Evolutionary conservation across 208 protist species (phyloP).

Genomic region (Acanthamoeba sp.): DNA sequence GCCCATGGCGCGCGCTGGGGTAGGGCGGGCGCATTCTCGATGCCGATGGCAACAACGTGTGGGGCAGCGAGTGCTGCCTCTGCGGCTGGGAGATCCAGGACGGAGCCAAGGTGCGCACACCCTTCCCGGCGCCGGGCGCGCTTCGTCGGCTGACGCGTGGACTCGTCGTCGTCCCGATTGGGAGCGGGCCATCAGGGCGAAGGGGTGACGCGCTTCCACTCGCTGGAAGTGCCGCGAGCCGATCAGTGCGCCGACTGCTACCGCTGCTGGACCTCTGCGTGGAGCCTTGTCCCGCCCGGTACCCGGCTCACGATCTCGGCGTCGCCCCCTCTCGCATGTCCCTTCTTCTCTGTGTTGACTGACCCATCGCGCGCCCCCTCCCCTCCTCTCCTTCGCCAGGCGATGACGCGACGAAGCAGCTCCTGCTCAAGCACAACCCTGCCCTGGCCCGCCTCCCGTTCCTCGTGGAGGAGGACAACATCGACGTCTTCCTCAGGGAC

Average conservation of each 20-base stretch:
- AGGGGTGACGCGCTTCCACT: conserved; percentile 1
- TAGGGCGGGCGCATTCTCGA: conserved; percentile 19
- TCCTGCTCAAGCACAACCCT: not conserved
- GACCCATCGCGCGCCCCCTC: too few species aligned
- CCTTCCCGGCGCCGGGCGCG: too few species aligned
- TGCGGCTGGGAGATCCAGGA: conserved; percentile 48
- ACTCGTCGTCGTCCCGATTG: too few species aligned
- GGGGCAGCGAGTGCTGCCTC: not conserved
- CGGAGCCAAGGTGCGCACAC: not conserved
- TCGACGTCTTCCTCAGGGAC: conserved; percentile 29
- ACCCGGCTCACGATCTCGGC: not conserved
- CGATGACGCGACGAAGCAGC: not conserved
- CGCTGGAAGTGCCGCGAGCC: not conserved
- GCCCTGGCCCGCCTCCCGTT: not conserved
- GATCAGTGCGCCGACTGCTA: not conserved
- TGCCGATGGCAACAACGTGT: conserved; percentile 49
- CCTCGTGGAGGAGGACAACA: not conserved
- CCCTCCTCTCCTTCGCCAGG: too few species aligned
- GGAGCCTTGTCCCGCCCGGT: not conserved
- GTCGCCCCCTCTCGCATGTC: not conserved
- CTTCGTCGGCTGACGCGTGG: not conserved
- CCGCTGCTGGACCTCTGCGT: not conserved
- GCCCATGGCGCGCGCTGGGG: not conserved
- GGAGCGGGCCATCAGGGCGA: too few species aligned
- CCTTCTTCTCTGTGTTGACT: too few species aligned